phyloP scores from a whole-genome alignment of 148 eudicot genomes.

The Simmondsia chinensis region DNA sequence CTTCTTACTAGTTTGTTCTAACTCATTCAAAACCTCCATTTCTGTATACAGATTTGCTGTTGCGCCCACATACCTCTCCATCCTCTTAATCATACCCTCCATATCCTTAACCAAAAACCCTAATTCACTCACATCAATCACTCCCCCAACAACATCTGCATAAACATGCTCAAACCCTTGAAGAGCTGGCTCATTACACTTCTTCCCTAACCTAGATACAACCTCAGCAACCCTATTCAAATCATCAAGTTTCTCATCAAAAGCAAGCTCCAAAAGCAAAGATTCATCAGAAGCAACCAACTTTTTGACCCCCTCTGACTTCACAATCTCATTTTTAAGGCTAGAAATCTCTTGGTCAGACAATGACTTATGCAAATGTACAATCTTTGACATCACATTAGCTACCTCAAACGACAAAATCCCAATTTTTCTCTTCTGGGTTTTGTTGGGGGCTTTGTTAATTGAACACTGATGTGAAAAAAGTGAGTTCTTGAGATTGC shows the following conservation, averaged over 20 bases:
- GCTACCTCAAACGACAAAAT: constrained; percentile 89
- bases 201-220: constrained; percentile 73
- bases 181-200: constrained; percentile 53
- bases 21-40: constrained; percentile 67
- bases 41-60: constrained; percentile 57
- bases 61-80: constrained; percentile 63
- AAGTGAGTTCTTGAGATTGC: constrained; percentile 63
- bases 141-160: constrained; percentile 49
- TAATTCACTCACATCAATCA: constrained; percentile 44
- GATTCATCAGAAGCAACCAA: constrained; percentile 50
- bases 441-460: constrained; percentile 16
- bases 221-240: constrained; percentile 53
- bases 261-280: constrained; percentile 49
- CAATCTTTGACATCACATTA: constrained; percentile 78
- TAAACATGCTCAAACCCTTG: constrained; percentile 85
- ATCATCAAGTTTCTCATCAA: constrained; percentile 66
- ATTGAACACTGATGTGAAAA: constrained; percentile 24
- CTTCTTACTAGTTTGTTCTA: constrained; percentile 57
- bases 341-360: constrained; percentile 39
- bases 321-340: constrained; percentile 46
- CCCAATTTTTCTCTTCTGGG: constrained; percentile 33
- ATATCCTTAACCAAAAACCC: constrained; percentile 76
- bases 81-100: constrained; percentile 70
- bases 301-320: constrained; percentile 47
- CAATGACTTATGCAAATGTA: constrained; percentile 60